A percentile compares a stretch with the other conserved stretches of the same genome.
Evolutionary conservation across 2,329 filamentous ascomycete species (phyloP).

Genomic region (Aspergillus novofumigatus): DNA sequence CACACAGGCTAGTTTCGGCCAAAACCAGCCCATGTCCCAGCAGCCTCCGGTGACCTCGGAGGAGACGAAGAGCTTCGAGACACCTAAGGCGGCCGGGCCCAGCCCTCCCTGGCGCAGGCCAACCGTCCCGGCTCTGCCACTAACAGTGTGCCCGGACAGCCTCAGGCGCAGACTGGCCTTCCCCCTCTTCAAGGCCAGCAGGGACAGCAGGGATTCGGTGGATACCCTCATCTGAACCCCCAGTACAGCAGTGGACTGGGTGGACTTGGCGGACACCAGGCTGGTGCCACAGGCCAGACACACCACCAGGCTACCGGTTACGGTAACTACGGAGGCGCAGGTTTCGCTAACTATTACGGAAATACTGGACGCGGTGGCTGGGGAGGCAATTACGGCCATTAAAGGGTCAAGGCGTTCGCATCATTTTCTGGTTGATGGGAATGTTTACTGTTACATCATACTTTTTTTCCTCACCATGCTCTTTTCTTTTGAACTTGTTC

Average conservation of each 20-base stretch:
- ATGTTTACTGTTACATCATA: constrained; percentile 6
- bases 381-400: constrained; percentile 47
- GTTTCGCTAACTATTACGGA: constrained; percentile 43
- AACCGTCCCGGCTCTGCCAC: constrained; percentile 61
- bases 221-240: constrained; percentile 52
- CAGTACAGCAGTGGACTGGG: constrained; percentile 50
- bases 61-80: constrained; percentile 56
- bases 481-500: constrained; percentile 2
- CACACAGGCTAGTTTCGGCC: constrained; percentile 54
- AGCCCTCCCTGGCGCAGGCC: constrained; percentile 58
- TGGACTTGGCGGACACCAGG: constrained; percentile 41
- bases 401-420: constrained; percentile 26
- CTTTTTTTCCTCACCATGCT: neutral
- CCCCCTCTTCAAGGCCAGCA: constrained; percentile 53
- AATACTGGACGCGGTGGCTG: constrained; percentile 43
- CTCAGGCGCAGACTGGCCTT: constrained; percentile 47
- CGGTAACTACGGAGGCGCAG: constrained; percentile 40
- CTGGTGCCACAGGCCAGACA: constrained; percentile 32
- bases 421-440: constrained; percentile 23
- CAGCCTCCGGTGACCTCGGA: constrained; percentile 47
- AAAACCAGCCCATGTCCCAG: constrained; percentile 50
- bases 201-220: constrained; percentile 53
- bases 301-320: constrained; percentile 41
- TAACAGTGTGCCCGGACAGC: constrained; percentile 53
- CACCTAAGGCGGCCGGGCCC: constrained; percentile 54